These are phyloP conservation scores for Papilionanthe hybrid DNA, from an alignment of 116 monocot species.

Conservation along the genomic window DNA sequence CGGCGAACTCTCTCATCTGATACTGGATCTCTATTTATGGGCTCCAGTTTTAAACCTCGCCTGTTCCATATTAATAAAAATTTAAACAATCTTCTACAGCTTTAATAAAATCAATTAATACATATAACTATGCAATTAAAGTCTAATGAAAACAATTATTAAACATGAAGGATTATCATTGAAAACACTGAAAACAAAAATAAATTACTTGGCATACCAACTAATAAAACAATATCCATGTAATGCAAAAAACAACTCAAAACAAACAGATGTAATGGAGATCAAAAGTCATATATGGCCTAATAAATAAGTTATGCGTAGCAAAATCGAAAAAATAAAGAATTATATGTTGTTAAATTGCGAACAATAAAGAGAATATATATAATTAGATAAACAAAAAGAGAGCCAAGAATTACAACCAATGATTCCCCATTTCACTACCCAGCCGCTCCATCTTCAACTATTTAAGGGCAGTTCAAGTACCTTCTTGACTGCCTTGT, in stretches of 20 bases:
- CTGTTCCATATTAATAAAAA: constrained; percentile 11
- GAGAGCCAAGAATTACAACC: neutral
- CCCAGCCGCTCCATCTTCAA: neutral
- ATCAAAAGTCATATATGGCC: neutral
- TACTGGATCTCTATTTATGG: constrained; percentile 14
- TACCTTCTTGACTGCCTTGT: neutral
- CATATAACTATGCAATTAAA: neutral
- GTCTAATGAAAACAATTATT: neutral
- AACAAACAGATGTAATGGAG: neutral
- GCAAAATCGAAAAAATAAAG: neutral
- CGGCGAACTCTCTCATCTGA: constrained; percentile 30
- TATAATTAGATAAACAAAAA: neutral
- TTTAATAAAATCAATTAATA: neutral
- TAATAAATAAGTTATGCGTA: neutral
- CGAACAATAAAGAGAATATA: neutral
- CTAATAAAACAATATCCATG: neutral
- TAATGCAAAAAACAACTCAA: neutral
- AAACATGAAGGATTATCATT: neutral
- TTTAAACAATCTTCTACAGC: neutral
- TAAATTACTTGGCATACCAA: neutral
- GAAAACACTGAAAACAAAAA: neutral
- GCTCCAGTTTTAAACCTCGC: constrained; percentile 29
- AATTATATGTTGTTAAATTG: neutral
- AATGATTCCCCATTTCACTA: neutral
- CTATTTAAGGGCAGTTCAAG: neutral